These are phyloP conservation scores for Fusarium piperis DNA, from an alignment of 2,329 filamentous ascomycete genomes.

Conservation along the genomic window DNA sequence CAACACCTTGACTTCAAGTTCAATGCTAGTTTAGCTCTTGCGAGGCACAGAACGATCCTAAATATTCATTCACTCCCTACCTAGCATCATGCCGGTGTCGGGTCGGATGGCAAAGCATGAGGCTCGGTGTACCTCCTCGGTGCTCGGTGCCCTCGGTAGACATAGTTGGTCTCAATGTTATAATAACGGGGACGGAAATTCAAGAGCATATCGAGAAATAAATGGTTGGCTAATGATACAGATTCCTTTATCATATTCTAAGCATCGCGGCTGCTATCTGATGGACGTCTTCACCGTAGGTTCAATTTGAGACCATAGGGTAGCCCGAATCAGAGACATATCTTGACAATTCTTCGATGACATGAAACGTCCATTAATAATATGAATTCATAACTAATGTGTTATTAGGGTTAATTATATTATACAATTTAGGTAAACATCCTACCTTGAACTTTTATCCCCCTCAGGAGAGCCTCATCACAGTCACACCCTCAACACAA, in stretches of 20 bases:
- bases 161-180: not conserved
- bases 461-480: not conserved
- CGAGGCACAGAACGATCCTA: not conserved
- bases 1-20: not conserved
- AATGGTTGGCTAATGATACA: not conserved
- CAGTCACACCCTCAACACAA: slow-evolving; percentile 1
- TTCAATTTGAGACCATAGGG: not conserved
- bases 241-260: not conserved
- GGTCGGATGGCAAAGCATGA: not conserved
- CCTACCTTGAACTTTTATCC: not conserved
- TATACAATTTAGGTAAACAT: not conserved
- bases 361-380: not conserved
- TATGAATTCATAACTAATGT: not conserved
- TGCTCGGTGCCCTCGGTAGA: not conserved
- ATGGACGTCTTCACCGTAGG: not conserved
- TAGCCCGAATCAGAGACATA: not conserved
- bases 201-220: fast-evolving
- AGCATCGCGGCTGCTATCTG: not conserved
- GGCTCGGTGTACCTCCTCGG: not conserved
- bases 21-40: not conserved
- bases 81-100: not conserved
- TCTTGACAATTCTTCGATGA: not conserved
- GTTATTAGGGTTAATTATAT: not conserved
- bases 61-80: not conserved
- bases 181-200: not conserved